Percentiles rank a stretch among this genome's conserved stretches.
These are phyloP conservation scores for Myriangium duriaei DNA, from an alignment of 2,329 filamentous ascomycete genomes.

Conservation along the genomic window DNA sequence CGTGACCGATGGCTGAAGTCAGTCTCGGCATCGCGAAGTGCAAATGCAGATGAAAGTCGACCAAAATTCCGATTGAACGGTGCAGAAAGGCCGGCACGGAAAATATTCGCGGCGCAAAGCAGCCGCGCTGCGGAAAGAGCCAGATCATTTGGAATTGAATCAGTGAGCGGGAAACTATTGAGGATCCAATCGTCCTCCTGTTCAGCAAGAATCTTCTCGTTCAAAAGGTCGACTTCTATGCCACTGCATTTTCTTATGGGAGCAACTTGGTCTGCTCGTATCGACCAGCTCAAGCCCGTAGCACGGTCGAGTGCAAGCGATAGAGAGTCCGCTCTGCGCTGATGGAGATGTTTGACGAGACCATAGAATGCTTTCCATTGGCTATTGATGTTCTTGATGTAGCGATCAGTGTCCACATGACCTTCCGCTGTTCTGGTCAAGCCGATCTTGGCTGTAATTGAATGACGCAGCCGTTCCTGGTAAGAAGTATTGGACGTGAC, in stretches of 20 bases:
- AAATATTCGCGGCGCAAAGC: constrained; percentile 15
- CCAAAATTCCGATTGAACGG: constrained; percentile 21
- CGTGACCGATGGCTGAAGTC: constrained; percentile 7
- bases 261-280: constrained; percentile 70
- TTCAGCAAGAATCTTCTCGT: constrained; percentile 35
- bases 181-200: constrained; percentile 16
- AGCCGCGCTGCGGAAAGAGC: constrained; percentile 11
- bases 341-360: constrained; percentile 73
- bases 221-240: constrained; percentile 64
- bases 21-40: constrained; percentile 6
- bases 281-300: constrained; percentile 65
- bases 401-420: constrained; percentile 62
- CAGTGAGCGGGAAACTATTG: constrained; percentile 14
- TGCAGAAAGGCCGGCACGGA: constrained; percentile 15
- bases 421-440: constrained; percentile 50
- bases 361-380: constrained; percentile 90
- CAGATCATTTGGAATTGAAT: constrained; percentile 11
- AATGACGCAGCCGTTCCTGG: constrained; percentile 57
- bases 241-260: constrained; percentile 68
- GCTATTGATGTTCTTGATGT: constrained; percentile 58
- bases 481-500: constrained; percentile 17
- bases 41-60: constrained; percentile 7
- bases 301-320: constrained; percentile 62
- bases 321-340: constrained; percentile 69
- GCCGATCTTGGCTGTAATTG: constrained; percentile 53